Conservation (phyloP, 352 stramenopile genomes). For the Pythium vanterpoolii region DNA sequence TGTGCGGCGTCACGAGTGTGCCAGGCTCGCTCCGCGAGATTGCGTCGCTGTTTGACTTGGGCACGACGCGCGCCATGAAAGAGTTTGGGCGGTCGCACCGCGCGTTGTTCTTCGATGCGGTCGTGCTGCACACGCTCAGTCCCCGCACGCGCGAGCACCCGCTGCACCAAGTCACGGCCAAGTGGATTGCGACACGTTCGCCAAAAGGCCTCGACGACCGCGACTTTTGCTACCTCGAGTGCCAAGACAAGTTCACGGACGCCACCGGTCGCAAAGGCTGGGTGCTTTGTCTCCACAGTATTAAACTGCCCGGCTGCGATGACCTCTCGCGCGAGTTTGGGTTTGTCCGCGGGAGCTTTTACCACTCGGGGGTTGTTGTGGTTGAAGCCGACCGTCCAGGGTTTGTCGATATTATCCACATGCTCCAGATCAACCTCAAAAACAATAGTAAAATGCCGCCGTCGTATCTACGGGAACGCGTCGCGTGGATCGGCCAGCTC, state of each 20-base stretch:
- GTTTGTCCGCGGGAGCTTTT: slow-evolving; percentile 71
- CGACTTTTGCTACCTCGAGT: slow-evolving; percentile 81
- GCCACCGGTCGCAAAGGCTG: slow-evolving; percentile 73
- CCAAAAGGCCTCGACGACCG: slow-evolving; percentile 59
- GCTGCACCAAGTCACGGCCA: slow-evolving; percentile 83
- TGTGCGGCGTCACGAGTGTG: slow-evolving; percentile 80
- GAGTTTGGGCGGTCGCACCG: slow-evolving; percentile 52
- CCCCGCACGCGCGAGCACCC: slow-evolving; percentile 66
- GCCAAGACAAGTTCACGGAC: slow-evolving; percentile 86
- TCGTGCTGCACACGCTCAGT: slow-evolving; percentile 69
- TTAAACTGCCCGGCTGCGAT: slow-evolving; percentile 75
- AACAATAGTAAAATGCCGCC: slow-evolving; percentile 48
- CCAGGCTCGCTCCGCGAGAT: slow-evolving; percentile 69
- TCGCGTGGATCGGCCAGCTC: slow-evolving; percentile 36
- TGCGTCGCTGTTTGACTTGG: slow-evolving; percentile 65
- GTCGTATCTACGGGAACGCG: slow-evolving; percentile 28
- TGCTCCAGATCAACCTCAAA: slow-evolving; percentile 83
- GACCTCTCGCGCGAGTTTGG: slow-evolving; percentile 74
- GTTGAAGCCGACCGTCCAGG: slow-evolving; percentile 68
- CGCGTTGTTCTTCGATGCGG: slow-evolving; percentile 66
- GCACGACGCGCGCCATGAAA: slow-evolving; percentile 65
- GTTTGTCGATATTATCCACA: slow-evolving; percentile 80
- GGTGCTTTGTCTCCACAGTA: slow-evolving; percentile 82
- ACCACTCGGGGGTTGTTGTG: slow-evolving; percentile 84
- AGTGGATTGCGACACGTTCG: slow-evolving; percentile 68